Evolutionary conservation across 106 monocot species (phyloP), one percentile per base, ranked within the genome.

Genomic region (Acorus gramineus): DNA sequence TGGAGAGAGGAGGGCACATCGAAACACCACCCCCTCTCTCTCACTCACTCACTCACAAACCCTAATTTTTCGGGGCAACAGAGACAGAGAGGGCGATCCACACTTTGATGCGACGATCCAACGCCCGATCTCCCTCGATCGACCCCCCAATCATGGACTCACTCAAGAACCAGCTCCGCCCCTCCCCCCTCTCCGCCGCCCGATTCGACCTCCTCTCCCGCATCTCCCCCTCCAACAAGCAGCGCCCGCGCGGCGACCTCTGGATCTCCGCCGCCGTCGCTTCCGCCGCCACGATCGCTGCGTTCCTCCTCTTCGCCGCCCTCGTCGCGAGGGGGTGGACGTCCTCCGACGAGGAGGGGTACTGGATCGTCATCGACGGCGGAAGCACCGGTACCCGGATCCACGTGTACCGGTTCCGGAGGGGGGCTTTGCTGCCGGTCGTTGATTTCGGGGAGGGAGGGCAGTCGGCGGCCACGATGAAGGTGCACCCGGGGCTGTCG

Each of bases 371-470:
- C 47, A 87, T 96, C 63, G 96, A 96, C 53, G 96, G 74, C 9
- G 96, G 96, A 11, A 96, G 96, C 78, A 78, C 90, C 5, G 96
- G 96, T 4, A 87, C 62, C 52, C 49, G 81, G 72, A 57, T 95
- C 56, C 94, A 65, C 64, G 54, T 75, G 0, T 75, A 75, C n/a
- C 4, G 13, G 5, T 7, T 49, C n/a, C 61, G 68, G 28, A 59
- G 46, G 53, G 67, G 12, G 12, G 8, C 28, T 28, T 28, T 8
- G 13, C n/a, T 74, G 46, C 82, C 81, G 50, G 66, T 62, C 60
- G 50, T 82, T 56, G 96, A 83, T 80, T 54, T 79, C 7, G 74
- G 14, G 9, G 49, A 28, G 28, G 28, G 28, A 28, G 28, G 28
- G 28, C 28, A 28, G 28, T 28, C 70, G 52, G 78, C 75, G 9